Base-by-base conservation (phyloP, 164 flowering plant species). In the Dillenia turbinata region DNA sequence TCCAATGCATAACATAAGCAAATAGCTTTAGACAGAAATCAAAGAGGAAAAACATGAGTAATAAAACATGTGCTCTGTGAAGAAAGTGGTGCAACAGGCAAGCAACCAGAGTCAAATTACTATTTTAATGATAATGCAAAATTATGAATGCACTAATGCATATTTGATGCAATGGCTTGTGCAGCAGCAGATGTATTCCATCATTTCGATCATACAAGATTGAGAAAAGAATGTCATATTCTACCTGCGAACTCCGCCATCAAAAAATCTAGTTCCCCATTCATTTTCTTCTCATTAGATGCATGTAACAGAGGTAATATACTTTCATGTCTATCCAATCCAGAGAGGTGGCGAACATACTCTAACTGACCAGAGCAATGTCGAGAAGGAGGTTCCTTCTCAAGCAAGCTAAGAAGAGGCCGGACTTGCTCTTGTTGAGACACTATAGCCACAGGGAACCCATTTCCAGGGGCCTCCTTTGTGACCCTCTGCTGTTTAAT, bases 221-320 rank as follows among this genome's bases (percentile, higher is more conserved):
- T 16, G 11, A 56, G 58, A 56, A 56, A 19, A 19, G 22, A 19
- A 19, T 19, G 22, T 19, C 22, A 19, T 26, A 26, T 33, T 33
- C 40, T 72, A 91, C 99, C 99, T 69, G 96, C 90, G 76, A 95
- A 92, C 71, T 89, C 97, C 8, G 90, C 96, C 97, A 92, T 86
- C 77, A 92, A 73, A 65, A 91, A 86, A 71, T 92, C 99, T 11
- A 92, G 75, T 71, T 88, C 97, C 44, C 96, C 96, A 77, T 90
- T 89, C 52, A 88, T 73, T 77, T 83, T 92, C 81, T 75, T 85
- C 53, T 88, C 99, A 70, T 79, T 73, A 14, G 97, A 72, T 47
- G 87, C 79, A 73, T 92, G 96, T 59, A 95, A 62, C 17, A 94
- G 81, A 52, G 99, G 97, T 67, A 90, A 68, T 62, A 88, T 81